These are phyloP conservation scores for Pseudonitzschia delicatissima DNA, from an alignment of 108 stramenopile species.

Conservation along the genomic window DNA sequence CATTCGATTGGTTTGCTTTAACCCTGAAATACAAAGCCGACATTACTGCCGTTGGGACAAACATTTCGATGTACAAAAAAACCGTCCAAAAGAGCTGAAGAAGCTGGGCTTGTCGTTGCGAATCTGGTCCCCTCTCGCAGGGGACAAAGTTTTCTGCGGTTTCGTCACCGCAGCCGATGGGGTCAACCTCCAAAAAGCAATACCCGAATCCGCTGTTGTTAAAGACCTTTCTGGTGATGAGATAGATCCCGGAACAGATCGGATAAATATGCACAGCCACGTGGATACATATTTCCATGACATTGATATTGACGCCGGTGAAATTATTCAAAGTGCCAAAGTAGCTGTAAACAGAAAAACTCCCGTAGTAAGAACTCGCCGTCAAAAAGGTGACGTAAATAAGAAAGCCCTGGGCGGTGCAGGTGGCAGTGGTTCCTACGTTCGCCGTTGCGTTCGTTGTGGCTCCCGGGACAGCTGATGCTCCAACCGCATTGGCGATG, in stretches of 20 bases:
- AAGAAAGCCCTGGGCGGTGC: neutral
- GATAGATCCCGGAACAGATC: neutral
- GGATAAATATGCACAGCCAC: neutral
- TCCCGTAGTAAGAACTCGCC: neutral
- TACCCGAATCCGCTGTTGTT: constrained; percentile 9
- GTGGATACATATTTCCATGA: neutral
- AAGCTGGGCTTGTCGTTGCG: neutral
- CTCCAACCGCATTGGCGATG: neutral
- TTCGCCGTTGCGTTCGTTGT: neutral
- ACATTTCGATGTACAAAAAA: neutral
- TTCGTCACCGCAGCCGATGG: neutral
- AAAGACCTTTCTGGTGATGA: neutral
- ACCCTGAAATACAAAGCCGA: neutral
- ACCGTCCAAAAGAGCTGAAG: neutral
- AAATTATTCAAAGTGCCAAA: neutral
- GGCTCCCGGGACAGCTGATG: neutral
- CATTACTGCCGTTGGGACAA: neutral
- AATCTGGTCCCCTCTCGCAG: neutral
- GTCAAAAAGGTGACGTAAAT: neutral
- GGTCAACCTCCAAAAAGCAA: constrained; percentile 1
- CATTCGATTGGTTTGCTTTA: neutral
- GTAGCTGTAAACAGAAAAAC: constrained; percentile 2
- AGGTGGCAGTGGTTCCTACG: neutral
- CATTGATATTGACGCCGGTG: neutral
- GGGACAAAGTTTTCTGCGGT: neutral